Base-by-base conservation (phyloP, 257 asterid species). In the Penstemon barbatus region DNA sequence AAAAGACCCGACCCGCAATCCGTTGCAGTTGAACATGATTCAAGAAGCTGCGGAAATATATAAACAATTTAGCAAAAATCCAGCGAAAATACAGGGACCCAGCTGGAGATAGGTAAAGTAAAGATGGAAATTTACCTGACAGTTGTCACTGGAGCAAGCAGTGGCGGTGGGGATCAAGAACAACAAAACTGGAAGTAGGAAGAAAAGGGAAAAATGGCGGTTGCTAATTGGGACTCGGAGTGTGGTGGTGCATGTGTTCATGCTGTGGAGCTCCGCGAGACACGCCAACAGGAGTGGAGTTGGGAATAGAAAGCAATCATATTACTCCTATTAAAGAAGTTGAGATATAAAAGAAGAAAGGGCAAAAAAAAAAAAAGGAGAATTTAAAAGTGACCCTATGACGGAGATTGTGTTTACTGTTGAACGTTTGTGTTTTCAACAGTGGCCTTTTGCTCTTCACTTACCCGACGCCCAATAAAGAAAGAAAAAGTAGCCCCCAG, bases 1-100 rank as follows among this genome's bases (percentile, higher is more conserved):
- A 88, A 90, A 12, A 93, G 87, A 67, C 92, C 83, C 42, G 80
- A 65, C 61, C 92, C 96, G 76, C 96, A 93, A 66, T 93, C 96
- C 37, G 83, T 80, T 44, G 94, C 78, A 52, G 95, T 42, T 39
- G 91, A 77, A 74, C 96, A 90, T 3, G 92, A 83, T 37, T 88
- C 89, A 36, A 83, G 83, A 75, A 88, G 84, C 97, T 93, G 95
- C 70, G 69, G 53, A 15, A 8, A 71, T 57, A 62, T 49, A 11
- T 39, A 19, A 2, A 72, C 45, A 80, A 65, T 80, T 80, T 55
- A 78, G 80, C 64, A 61, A 49, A 66, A 74, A 69, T 56, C 49
- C 52, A 63, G 13, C 53, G 46, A 61, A 58, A 49, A 39, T 61
- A 52, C 19, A 40, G n/a, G 25, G 18, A 42, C 18, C 40, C 10